Percentiles rank a stretch among this genome's conserved stretches.
phyloP scores from a whole-genome alignment of 2,329 filamentous ascomycete species.

The Sporothrix sp. region DNA sequence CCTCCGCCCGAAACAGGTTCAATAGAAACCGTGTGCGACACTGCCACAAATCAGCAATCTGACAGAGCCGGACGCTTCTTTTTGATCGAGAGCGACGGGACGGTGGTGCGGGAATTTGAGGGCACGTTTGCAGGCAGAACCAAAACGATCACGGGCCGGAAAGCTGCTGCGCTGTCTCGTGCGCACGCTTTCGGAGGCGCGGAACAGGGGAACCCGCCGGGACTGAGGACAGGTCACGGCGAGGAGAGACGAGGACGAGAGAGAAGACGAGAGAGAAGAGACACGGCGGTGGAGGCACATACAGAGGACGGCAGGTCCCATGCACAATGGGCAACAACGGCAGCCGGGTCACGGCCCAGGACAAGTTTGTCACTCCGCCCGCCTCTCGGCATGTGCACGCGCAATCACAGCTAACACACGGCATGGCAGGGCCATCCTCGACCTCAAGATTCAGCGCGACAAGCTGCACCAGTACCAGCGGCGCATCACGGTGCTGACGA shows the following conservation, averaged over 20 bases:
- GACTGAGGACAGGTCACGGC: too few species aligned
- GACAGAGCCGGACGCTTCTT: too few species aligned
- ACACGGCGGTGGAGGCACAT: background rate
- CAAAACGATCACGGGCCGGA: too few species aligned
- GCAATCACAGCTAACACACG: background rate
- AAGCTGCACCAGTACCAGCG: constrained; percentile 94
- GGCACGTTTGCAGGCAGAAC: too few species aligned
- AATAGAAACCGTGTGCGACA: too few species aligned
- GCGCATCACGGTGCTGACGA: constrained; percentile 75
- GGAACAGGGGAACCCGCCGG: too few species aligned
- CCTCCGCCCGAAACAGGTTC: too few species aligned
- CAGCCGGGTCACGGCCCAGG: constrained; percentile 60
- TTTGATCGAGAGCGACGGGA: too few species aligned
- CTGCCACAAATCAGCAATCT: too few species aligned
- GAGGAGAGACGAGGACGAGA: background rate
- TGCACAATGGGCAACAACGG: constrained; percentile 46
- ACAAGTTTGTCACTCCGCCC: constrained; percentile 54
- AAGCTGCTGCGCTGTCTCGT: too few species aligned
- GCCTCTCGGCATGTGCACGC: background rate
- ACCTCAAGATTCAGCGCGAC: constrained; percentile 96
- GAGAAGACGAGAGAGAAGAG: background rate
- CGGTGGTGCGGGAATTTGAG: too few species aligned
- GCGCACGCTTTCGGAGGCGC: too few species aligned
- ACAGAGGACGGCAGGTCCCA: background rate
- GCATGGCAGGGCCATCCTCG: constrained; percentile 71